Conservation (phyloP, 257 asterid genomes). For the Nicotiana noctiflora region DNA sequence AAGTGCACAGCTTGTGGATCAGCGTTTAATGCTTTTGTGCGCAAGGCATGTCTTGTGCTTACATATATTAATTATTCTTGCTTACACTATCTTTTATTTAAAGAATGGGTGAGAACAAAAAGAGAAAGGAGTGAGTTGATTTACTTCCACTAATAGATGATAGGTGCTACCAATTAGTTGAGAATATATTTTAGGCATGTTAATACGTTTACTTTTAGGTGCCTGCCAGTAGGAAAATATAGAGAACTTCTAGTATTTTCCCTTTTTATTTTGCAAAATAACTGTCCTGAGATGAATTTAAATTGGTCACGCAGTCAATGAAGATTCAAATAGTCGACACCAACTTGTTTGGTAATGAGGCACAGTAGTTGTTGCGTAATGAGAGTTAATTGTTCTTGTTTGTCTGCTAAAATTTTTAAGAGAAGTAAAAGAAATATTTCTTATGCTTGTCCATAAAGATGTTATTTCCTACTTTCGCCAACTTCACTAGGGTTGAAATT, state of each 20-base stretch:
- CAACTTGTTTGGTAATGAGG: too few species aligned
- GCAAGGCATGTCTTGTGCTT: conserved; percentile 52
- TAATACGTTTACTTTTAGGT: too few species aligned
- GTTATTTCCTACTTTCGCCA: neutral
- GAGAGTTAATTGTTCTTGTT: neutral
- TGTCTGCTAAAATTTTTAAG: neutral
- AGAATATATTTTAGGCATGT: too few species aligned
- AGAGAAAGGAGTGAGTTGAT: neutral
- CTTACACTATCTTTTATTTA: neutral
- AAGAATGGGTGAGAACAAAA: neutral
- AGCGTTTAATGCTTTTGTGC: conserved; percentile 69
- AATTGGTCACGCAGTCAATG: too few species aligned
- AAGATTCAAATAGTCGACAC: too few species aligned
- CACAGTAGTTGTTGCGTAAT: neutral
- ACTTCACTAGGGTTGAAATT: neutral
- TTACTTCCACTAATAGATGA: neutral
- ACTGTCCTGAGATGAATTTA: too few species aligned
- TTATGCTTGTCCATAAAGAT: neutral
- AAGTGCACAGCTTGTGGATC: conserved; percentile 84
- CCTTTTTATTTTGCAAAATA: too few species aligned
- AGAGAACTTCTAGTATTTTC: too few species aligned
- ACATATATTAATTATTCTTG: conserved; percentile 4
- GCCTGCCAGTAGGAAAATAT: too few species aligned
- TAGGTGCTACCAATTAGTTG: too few species aligned
- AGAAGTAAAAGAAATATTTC: neutral